These are phyloP conservation scores for Debaryomyces robertsiae DNA, from an alignment of 1,139 yeast genomes.

Conservation along the genomic window DNA sequence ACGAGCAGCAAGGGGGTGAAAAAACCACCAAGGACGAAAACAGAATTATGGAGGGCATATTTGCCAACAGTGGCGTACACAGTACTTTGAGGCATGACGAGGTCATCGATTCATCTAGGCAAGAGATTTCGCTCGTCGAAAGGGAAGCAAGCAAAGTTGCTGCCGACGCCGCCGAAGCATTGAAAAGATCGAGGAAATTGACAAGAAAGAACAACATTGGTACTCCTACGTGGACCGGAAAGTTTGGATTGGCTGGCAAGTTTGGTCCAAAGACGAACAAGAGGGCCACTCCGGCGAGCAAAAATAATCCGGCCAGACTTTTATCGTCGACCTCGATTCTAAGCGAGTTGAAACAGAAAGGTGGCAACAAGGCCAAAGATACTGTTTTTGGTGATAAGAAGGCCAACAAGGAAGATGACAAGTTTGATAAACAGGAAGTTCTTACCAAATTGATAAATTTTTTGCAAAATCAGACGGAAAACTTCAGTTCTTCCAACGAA, in stretches of 20 bases:
- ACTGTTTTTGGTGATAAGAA: conserved; percentile 25
- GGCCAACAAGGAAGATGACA: conserved; percentile 10
- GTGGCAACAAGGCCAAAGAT: conserved; percentile 21
- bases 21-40: conserved; percentile 43
- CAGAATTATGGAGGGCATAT: conserved; percentile 72
- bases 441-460: conserved; percentile 38
- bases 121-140: conserved; percentile 59
- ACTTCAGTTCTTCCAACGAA: conserved; percentile 57
- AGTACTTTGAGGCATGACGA: conserved; percentile 80
- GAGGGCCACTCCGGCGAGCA: conserved; percentile 14
- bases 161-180: conserved; percentile 70
- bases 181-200: conserved; percentile 64
- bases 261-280: conserved; percentile 28
- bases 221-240: conserved; percentile 96
- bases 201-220: conserved; percentile 72
- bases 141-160: conserved; percentile 81
- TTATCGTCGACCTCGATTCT: conserved; percentile 36
- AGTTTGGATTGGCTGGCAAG: conserved; percentile 81
- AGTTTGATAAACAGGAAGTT: conserved; percentile 31
- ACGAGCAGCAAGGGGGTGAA: conserved; percentile 31
- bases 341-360: conserved; percentile 27
- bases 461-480: conserved; percentile 36
- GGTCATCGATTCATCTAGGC: conserved; percentile 57
- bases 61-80: conserved; percentile 73
- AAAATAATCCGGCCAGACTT: conserved; percentile 7